Percentiles rank a stretch among this genome's conserved stretches.
These are phyloP conservation scores for Mucor circinelloides DNA, from an alignment of 371 early-diverging fungal species.

Conservation along the genomic window DNA sequence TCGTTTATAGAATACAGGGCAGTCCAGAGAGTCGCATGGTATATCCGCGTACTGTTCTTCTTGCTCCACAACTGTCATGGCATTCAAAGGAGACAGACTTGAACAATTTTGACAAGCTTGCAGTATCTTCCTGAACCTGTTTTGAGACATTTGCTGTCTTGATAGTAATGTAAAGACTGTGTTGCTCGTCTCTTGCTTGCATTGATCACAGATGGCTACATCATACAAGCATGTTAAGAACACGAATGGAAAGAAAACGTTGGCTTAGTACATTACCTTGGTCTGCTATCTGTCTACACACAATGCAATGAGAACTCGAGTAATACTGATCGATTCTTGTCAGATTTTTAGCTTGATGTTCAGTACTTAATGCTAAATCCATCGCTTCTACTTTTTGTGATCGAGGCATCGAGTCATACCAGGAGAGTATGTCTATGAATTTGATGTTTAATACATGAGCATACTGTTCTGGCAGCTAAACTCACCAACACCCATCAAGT, in stretches of 20 bases:
- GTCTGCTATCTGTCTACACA: slow-evolving; percentile 34
- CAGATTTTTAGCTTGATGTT: slow-evolving; percentile 1
- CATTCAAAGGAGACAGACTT: slow-evolving; percentile 16
- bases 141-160: slow-evolving; percentile 30
- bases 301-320: slow-evolving; percentile 41
- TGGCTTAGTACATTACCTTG: too few species aligned
- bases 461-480: background rate
- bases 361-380: slow-evolving; percentile 11
- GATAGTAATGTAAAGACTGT: slow-evolving; percentile 22
- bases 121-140: slow-evolving; percentile 17
- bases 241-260: too few species aligned
- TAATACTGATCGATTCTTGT: slow-evolving; percentile 48
- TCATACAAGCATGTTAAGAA: too few species aligned
- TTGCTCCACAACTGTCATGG: slow-evolving; percentile 1
- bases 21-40: slow-evolving; percentile 50
- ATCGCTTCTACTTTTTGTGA: slow-evolving; percentile 39
- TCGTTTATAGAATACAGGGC: slow-evolving; percentile 44
- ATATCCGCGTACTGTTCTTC: slow-evolving; percentile 21
- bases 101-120: slow-evolving; percentile 39
- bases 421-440: slow-evolving; percentile 51
- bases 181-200: slow-evolving; percentile 13
- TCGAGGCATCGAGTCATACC: slow-evolving; percentile 71
- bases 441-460: background rate
- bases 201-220: slow-evolving; percentile 30
- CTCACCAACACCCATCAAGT: slow-evolving; percentile 74